Evolutionary conservation across 306 rosid species (phyloP).

Genomic region (Hippophae gyantsensis): DNA sequence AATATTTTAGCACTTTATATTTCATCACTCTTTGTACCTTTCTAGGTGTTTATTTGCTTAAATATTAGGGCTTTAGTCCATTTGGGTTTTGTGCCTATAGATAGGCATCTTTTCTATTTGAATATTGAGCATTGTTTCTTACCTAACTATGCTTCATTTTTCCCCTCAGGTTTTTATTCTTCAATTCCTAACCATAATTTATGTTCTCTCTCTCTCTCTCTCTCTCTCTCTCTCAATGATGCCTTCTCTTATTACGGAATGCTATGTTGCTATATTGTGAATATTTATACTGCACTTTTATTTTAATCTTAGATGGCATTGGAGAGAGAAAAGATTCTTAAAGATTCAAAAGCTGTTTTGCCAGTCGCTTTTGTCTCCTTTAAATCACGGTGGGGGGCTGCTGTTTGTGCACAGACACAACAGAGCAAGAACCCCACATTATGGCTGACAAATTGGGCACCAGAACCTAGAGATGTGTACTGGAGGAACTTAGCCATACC

Average conservation of each 20-base stretch:
- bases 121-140: no score
- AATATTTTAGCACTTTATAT: no score
- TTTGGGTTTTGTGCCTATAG: neutral
- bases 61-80: neutral
- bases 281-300: slow-evolving; percentile 1
- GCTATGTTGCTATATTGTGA: no score
- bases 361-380: slow-evolving; percentile 92
- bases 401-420: slow-evolving; percentile 96
- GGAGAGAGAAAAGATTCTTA: slow-evolving; percentile 74
- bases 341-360: slow-evolving; percentile 60
- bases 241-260: neutral
- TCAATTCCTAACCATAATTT: no score
- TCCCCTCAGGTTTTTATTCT: no score
- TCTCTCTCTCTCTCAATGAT: neutral
- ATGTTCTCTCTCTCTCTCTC: no score
- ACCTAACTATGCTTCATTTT: no score
- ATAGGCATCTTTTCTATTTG: no score
- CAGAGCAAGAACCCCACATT: slow-evolving; percentile 90
- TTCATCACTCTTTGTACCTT: no score
- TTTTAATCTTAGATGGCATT: slow-evolving; percentile 44
- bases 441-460: slow-evolving; percentile 96
- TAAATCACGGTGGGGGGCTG: slow-evolving; percentile 88
- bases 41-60: neutral
- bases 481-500: slow-evolving; percentile 94
- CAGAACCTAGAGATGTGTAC: slow-evolving; percentile 80